These are phyloP conservation scores for Collariella sp. DNA, from an alignment of 495 filamentous ascomycete genomes.

Conservation along the genomic window DNA sequence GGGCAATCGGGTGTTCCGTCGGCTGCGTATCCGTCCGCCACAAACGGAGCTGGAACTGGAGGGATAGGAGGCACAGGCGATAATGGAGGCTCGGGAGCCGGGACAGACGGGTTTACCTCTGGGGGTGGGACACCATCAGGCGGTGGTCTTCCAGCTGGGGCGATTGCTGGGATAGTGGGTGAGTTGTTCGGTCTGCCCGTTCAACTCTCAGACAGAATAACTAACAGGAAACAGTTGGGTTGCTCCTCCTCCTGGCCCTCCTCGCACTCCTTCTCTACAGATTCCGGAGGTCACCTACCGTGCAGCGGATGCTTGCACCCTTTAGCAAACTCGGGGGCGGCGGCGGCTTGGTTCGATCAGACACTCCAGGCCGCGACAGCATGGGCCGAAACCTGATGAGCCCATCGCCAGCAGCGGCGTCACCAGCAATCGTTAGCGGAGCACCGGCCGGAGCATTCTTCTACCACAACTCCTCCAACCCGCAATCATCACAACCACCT, in stretches of 20 bases:
- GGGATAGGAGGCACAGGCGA: neutral
- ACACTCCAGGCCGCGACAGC: neutral
- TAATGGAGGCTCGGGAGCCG: neutral
- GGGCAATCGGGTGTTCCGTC: neutral
- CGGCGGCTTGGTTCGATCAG: neutral
- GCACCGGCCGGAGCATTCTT: neutral
- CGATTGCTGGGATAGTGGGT: constrained; percentile 13
- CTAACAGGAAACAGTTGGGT: constrained; percentile 4
- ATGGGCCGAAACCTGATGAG: constrained; percentile 8
- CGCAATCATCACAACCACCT: neutral
- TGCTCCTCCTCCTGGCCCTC: constrained; percentile 8
- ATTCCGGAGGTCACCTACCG: constrained; percentile 1
- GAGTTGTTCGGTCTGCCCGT: neutral
- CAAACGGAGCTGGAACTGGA: neutral
- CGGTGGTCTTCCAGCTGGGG: neutral
- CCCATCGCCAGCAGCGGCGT: neutral
- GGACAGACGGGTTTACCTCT: neutral
- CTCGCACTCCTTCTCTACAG: constrained; percentile 9
- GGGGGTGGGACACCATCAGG: neutral
- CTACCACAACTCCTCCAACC: neutral
- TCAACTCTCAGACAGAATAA: neutral
- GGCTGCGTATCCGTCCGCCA: neutral
- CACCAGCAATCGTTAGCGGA: neutral
- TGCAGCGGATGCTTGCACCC: constrained; percentile 5
- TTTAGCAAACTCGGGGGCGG: neutral